Evolutionary conservation across 192 early-diverging fungal species (phyloP).

Genomic region (Mortierella hygrophila): DNA sequence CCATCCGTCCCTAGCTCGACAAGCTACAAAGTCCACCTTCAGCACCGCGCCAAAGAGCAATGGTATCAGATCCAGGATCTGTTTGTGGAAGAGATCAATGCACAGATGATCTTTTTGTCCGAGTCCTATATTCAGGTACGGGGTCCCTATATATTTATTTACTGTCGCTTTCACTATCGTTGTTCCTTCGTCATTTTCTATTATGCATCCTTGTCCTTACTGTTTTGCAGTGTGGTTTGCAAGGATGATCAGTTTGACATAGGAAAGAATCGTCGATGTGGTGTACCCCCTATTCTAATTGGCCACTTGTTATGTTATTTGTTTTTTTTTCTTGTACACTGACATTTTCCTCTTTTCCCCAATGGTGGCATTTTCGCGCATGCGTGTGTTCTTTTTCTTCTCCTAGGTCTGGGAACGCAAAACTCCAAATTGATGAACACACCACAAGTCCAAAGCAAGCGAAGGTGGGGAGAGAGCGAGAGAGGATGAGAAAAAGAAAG

Average conservation of each 20-base stretch:
- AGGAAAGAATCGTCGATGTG: not conserved
- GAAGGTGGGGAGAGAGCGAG: not conserved
- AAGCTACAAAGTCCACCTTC: slow-evolving; percentile 87
- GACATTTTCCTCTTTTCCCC: slow-evolving; percentile 73
- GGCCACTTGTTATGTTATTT: not conserved
- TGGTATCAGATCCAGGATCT: slow-evolving; percentile 98
- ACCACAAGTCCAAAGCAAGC: not conserved
- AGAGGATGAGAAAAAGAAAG: no score
- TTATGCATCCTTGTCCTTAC: not conserved
- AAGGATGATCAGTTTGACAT: not conserved
- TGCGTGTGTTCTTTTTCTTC: not conserved
- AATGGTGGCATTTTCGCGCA: slow-evolving; percentile 93
- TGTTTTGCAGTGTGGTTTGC: not conserved
- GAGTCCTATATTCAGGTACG: slow-evolving; percentile 93
- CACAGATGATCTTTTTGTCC: slow-evolving; percentile 94
- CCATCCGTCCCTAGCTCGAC: slow-evolving; percentile 72
- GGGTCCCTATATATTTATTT: not conserved
- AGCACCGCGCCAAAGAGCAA: slow-evolving; percentile 81
- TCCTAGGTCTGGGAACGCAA: slow-evolving; percentile 53
- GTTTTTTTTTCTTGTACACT: not conserved
- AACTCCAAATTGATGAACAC: not conserved
- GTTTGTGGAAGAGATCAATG: slow-evolving; percentile 90
- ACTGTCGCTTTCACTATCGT: not conserved
- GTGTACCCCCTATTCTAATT: not conserved
- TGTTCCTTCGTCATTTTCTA: not conserved